A percentile compares a stretch with the other conserved stretches of the same genome.
These are phyloP conservation scores for Rubroshorea leprosula DNA, from an alignment of 345 rosid genomes.

Conservation along the genomic window DNA sequence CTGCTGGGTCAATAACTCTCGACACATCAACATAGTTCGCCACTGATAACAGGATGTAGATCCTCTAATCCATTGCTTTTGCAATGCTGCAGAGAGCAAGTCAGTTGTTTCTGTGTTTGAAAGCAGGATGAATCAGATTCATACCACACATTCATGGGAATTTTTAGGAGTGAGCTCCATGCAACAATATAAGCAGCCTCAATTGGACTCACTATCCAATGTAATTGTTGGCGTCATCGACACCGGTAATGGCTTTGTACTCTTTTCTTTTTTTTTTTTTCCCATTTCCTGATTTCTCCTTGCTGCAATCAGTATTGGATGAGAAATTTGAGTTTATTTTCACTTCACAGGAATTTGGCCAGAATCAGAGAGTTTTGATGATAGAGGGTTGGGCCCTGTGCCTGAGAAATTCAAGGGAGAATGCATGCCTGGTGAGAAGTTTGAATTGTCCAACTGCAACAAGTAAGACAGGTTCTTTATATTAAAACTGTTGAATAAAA, in stretches of 20 bases:
- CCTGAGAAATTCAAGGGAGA: constrained; percentile 44
- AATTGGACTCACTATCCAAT: constrained; percentile 18
- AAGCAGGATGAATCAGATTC: constrained; percentile 33
- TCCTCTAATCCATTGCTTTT: neutral
- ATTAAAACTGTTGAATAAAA: no score
- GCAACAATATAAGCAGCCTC: constrained; percentile 16
- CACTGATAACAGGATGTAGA: no score
- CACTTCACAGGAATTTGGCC: constrained; percentile 40
- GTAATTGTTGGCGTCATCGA: constrained; percentile 42
- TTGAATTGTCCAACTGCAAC: constrained; percentile 33
- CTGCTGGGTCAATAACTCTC: no score
- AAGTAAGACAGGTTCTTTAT: constrained; percentile 12
- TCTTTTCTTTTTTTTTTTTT: no score
- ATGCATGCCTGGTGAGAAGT: constrained; percentile 37
- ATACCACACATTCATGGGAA: constrained; percentile 50
- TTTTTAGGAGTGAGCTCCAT: constrained; percentile 32
- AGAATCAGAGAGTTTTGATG: constrained; percentile 39
- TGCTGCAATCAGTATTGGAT: no score
- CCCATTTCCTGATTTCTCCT: no score
- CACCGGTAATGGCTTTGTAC: constrained; percentile 22
- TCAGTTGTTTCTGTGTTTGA: constrained; percentile 35
- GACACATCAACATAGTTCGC: no score
- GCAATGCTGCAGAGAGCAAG: constrained; percentile 26
- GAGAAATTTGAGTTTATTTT: neutral
- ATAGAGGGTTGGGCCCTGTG: constrained; percentile 32